These are phyloP conservation scores for Pseudocercospora fijiensis DNA, from an alignment of 2,329 filamentous ascomycete genomes.

Conservation along the genomic window DNA sequence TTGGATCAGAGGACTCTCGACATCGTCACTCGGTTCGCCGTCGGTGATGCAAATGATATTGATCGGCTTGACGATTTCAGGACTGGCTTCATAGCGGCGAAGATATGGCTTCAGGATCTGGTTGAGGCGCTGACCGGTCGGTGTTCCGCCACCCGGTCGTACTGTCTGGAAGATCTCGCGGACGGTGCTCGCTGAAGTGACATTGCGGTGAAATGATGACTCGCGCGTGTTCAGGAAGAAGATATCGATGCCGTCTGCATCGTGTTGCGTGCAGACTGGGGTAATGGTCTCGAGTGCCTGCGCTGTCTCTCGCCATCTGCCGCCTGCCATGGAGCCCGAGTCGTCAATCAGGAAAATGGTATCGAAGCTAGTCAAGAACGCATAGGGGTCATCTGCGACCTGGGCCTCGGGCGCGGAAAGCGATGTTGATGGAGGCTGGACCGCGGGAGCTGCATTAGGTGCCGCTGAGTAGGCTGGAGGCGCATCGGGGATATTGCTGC, in stretches of 20 bases:
- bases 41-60: constrained; percentile 95
- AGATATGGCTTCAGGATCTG: constrained; percentile 74
- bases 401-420: constrained; percentile 31
- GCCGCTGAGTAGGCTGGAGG: constrained; percentile 45
- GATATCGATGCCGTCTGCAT: constrained; percentile 82
- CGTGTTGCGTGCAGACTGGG: constrained; percentile 76
- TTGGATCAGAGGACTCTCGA: constrained; percentile 65
- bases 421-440: constrained; percentile 9
- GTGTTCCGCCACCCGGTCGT: constrained; percentile 65
- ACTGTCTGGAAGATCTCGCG: constrained; percentile 69
- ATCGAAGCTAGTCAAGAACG: constrained; percentile 77
- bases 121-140: constrained; percentile 70
- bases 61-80: constrained; percentile 66
- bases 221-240: constrained; percentile 78
- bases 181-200: constrained; percentile 60
- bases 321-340: constrained; percentile 78
- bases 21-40: constrained; percentile 76
- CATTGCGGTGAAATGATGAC: constrained; percentile 62
- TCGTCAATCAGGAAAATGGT: constrained; percentile 91
- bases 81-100: constrained; percentile 50
- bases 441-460: constrained; percentile 40
- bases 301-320: constrained; percentile 73
- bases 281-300: constrained; percentile 70
- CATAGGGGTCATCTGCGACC: constrained; percentile 59
- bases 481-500: constrained; percentile 25